Percentiles rank a stretch among this genome's conserved stretches.
Conservation (phyloP, 2,329 filamentous ascomycete species). For the Didymella arachidicola region DNA sequence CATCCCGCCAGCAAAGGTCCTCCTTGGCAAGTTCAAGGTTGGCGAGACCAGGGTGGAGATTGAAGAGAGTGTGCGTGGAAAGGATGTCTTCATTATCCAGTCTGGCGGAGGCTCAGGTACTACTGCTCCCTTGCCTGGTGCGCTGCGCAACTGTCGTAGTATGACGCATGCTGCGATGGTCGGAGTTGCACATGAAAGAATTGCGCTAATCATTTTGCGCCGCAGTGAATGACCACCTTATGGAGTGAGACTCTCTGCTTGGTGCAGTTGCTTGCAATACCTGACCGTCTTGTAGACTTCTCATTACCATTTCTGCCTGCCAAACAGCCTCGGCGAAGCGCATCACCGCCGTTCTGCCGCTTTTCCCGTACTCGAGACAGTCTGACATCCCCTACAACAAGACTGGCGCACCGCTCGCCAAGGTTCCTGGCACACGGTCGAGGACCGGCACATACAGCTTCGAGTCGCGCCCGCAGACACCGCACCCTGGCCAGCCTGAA, state of each 20-base stretch:
- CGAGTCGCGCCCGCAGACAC: constrained; percentile 89
- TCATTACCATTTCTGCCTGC: constrained; percentile 98
- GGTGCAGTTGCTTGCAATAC: constrained; percentile 33
- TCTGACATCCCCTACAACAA: constrained; percentile 98
- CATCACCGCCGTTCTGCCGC: constrained; percentile 90
- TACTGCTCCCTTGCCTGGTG: background rate
- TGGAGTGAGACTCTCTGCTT: constrained; percentile 65
- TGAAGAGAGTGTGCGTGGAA: constrained; percentile 92
- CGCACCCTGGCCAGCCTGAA: constrained; percentile 73
- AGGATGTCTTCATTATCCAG: constrained; percentile 97
- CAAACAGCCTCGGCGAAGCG: constrained; percentile 91
- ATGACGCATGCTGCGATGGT: background rate
- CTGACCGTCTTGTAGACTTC: constrained; percentile 60
- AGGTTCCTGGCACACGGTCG: constrained; percentile 57
- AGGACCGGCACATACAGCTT: constrained; percentile 74
- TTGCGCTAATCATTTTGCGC: constrained; percentile 27
- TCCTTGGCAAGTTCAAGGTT: constrained; percentile 90
- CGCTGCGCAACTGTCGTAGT: background rate
- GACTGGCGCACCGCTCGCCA: constrained; percentile 83
- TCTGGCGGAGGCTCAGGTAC: constrained; percentile 77
- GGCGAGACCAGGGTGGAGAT: constrained; percentile 97
- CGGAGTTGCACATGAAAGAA: constrained; percentile 13
- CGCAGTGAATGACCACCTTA: constrained; percentile 88
- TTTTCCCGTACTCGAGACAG: constrained; percentile 97
- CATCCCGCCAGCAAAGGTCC: constrained; percentile 82